Percentiles rank a stretch among this genome's conserved stretches.
Conservation (phyloP, 495 filamentous ascomycete genomes). For the Hypoxylon crocopeplum region DNA sequence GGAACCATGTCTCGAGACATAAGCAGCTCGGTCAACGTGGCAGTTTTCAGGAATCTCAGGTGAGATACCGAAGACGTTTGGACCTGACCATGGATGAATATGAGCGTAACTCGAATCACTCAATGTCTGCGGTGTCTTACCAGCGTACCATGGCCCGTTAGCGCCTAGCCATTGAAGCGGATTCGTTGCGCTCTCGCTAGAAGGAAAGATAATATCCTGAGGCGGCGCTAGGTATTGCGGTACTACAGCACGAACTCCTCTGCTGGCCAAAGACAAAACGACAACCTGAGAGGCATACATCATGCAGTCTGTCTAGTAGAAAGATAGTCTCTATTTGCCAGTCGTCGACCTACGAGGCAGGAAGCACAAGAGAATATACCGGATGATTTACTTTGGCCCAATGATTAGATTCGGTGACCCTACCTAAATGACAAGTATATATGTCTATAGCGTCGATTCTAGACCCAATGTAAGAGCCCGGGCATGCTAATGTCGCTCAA, state of each 20-base stretch:
- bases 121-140: slow-evolving; percentile 27
- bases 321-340: background rate
- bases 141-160: slow-evolving; percentile 62
- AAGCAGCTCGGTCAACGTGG: slow-evolving; percentile 60
- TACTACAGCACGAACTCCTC: background rate
- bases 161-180: slow-evolving; percentile 58
- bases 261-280: background rate
- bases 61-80: slow-evolving; percentile 60
- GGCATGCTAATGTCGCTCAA: too few relatives aligned
- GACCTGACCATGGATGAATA: slow-evolving; percentile 39
- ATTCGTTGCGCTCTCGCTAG: slow-evolving; percentile 42
- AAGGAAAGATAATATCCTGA: slow-evolving; percentile 50
- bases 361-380: background rate
- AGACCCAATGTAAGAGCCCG: too few relatives aligned
- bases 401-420: too few relatives aligned
- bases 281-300: slow-evolving; percentile 12
- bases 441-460: too few relatives aligned
- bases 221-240: slow-evolving; percentile 41
- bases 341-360: background rate
- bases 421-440: too few relatives aligned
- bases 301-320: background rate
- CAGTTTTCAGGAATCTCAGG: slow-evolving; percentile 57
- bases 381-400: too few relatives aligned
- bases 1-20: slow-evolving; percentile 62
- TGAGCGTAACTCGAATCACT: background rate